Base-by-base conservation (phyloP, 495 filamentous ascomycete genomes). In the Parmelia sp. region DNA sequence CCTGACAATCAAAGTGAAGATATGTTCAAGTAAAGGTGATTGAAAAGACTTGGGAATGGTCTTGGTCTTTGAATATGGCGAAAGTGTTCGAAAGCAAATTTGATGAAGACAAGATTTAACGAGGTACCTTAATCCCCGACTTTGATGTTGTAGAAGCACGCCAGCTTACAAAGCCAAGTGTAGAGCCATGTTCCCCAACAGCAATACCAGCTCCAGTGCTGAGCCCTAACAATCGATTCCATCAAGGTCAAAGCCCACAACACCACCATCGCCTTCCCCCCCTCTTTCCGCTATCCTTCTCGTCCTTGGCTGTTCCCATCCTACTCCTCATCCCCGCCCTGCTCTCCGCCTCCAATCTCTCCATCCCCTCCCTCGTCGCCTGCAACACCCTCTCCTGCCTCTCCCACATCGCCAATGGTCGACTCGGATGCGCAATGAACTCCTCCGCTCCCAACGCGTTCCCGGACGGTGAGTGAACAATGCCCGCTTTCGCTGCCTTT, bases 381-480 rank as follows among this genome's bases (percentile, higher is more conserved):
- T 35, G 56, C 29, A 44, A 55, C 35, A 64, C 53, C 58, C 62
- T 62, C 63, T 70, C 65, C 65, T 74, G 74, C 17, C 74, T 64
- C 68, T 76, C 74, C 51, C 71, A 58, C 51, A 76, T 67, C 37
- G 72, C 72, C 35, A 70, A 51, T 36, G 74, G 74, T 11, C 74
- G 69, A 59, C 70, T 59, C n/a, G 69, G 70, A 29, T 70, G 68
- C 15, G 42, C 58, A 21, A 69, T 53, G 44, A 65, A 74, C 35
- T 67, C 63, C 23, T 72, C 64, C 21, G 62, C 64, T 3, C 65
- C 68, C 21, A 75, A 44, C 23, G 67, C 57, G 35, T 69, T 67
- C 8, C 74, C 74, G 23, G 66, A 70, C 10, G 74, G 74, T 1
- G 74, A 73, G 12, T 71, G 69, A 4, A 71, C 62, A 27, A 71